These are phyloP conservation scores for Luzula sylvatica DNA, from an alignment of 176 grass and related monocot species.

Conservation along the genomic window DNA sequence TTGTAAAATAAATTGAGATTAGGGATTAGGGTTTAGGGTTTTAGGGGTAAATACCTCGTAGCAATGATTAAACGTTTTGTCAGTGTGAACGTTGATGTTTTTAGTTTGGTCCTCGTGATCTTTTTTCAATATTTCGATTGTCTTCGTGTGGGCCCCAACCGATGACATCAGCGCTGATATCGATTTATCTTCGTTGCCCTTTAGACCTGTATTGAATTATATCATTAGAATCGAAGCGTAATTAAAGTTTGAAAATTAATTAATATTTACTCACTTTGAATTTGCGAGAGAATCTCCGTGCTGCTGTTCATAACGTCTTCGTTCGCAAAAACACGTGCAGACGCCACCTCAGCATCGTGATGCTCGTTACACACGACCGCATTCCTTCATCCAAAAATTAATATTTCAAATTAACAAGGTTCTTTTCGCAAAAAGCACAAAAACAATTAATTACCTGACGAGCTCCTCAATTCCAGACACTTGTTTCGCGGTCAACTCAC, in stretches of 20 bases:
- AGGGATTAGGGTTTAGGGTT: background rate
- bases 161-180: conserved; percentile 38
- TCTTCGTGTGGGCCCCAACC: conserved; percentile 33
- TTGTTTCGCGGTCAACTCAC: conserved; percentile 62
- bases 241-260: background rate
- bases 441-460: conserved; percentile 37
- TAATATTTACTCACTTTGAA: conserved; percentile 45
- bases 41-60: too few species aligned
- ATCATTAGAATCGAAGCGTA: background rate
- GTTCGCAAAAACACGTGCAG: conserved; percentile 38
- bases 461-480: conserved; percentile 65
- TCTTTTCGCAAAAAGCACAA: background rate
- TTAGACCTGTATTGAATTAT: conserved; percentile 28
- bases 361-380: conserved; percentile 51
- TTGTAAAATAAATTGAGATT: background rate
- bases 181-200: conserved; percentile 23
- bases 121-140: conserved; percentile 38
- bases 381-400: conserved; percentile 37
- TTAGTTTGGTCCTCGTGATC: conserved; percentile 38
- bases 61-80: conserved; percentile 43
- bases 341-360: conserved; percentile 57
- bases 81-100: conserved; percentile 49
- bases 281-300: conserved; percentile 44
- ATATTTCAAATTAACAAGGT: background rate
- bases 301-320: conserved; percentile 30